Base-by-base conservation (phyloP, 257 asterid genomes). In the Solanum stenotomum region DNA sequence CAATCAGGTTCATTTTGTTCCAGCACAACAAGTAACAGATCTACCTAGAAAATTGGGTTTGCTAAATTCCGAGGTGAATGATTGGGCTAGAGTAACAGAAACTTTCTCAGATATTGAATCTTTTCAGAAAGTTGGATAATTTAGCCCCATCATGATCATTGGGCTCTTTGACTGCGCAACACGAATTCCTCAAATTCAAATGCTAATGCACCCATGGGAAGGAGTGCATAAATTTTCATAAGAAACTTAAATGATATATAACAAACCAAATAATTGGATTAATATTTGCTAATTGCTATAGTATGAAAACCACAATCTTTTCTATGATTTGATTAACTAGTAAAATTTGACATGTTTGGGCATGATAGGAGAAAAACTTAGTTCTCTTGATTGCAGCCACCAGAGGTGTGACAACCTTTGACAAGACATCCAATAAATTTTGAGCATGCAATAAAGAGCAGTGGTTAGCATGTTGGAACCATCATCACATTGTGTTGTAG, bases 271-370 rank as follows among this genome's bases (percentile, higher is more conserved):
- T 31, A 79, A 25, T 27, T 79, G 16, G 65, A 15, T 79, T 25
- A 2, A 46, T 46, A 8, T 46, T 14, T 46, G 42, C 22, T 46
- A 81, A 27, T 79, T 27, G 67, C n/a, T 16, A 4, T 10, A 98
- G 98, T 68, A 94, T 93, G 92, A 95, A 97, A 90, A 95, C 93
- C 87, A 93, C 98, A 5, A 86, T 93, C 86, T 89, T 91, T 89
- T 85, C 90, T 10, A 87, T 90, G 88, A 87, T 27, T 91, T 34
- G 92, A 90, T 87, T 91, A 90, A 86, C 89, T 89, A 1, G 90
- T 87, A 85, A 91, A 90, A 82, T 96, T 97, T 56, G 98, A 95
- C 87, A 94, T 92, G 94, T 94, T 87, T 61, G 99, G 98, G 75
- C 98, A 98, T 25, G 98, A 94, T 85, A 92, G 87, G 92, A 94